Evolutionary conservation across 2,329 filamentous ascomycete species (phyloP), one percentile per base, ranked within the genome.

Genomic region (Ascochyta lentis): DNA sequence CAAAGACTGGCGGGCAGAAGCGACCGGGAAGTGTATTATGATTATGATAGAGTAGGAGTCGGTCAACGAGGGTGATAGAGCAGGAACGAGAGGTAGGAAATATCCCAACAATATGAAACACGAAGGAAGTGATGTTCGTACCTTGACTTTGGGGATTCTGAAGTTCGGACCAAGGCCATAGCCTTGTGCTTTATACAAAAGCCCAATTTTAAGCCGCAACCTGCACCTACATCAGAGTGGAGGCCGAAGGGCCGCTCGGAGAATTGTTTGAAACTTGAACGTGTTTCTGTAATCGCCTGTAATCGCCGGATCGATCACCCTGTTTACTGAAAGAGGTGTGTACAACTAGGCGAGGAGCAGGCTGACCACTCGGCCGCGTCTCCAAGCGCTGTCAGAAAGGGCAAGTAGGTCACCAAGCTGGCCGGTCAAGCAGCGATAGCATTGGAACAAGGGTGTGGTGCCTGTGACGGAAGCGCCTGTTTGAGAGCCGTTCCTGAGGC

Each of bases 231-330:
- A 54, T 59, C 53, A 51, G 56, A 60, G 64, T 64, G 65, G 63
- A 61, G 70, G 61, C 66, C 63, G 64, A 59, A 54, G 60, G 68
- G 68, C 64, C 66, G 49, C 51, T 63, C 68, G 70, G 70, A 72
- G 71, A 74, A 73, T 71, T 73, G 54, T 63, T 63, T 75, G 73
- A 76, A 76, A 76, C 73, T 63, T 63, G 61, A 66, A 65, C 63
- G 59, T 65, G 73, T 76, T 74, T 74, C 70, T 72, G 64, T 74
- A 76, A 71, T 74, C 74, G 74, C 73, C 70, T 72, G 64, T 74
- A 76, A 71, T 74, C 74, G 74, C 73, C 72, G 66, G 66, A 69
- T 67, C 58, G 60, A 68, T 67, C 61, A 26, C 64, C 49, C 62
- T 48, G 53, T 60, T 54, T 58, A 53, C 64, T 70, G 52, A 58